These are phyloP conservation scores for Penicillium arizonense DNA, from an alignment of 495 filamentous ascomycete species.

Conservation along the genomic window DNA sequence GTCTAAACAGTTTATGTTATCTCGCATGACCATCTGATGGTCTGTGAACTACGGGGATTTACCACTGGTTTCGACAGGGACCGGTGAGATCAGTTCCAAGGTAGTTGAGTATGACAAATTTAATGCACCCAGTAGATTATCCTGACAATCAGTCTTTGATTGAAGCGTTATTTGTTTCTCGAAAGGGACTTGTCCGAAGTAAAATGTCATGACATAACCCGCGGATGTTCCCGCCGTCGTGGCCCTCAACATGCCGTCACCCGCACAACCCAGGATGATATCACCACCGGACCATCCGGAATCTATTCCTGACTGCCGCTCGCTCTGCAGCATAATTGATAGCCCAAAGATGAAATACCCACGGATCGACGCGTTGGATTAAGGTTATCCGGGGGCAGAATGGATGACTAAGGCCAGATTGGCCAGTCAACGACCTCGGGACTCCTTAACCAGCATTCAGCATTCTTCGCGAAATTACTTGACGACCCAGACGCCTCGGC, in stretches of 20 bases:
- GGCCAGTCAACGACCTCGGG: not conserved
- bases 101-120: too few species aligned
- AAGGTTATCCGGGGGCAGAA: slow-evolving; percentile 1
- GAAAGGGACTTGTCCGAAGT: too few species aligned
- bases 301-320: not conserved
- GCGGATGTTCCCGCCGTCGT: not conserved
- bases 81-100: too few species aligned
- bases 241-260: not conserved
- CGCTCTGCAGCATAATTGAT: not conserved
- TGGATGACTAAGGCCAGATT: not conserved
- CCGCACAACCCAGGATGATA: not conserved
- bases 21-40: too few species aligned
- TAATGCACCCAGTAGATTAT: too few species aligned
- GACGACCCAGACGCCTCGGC: not conserved
- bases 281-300: not conserved
- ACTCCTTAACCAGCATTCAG: not conserved
- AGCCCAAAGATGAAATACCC: not conserved
- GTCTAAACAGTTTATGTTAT: too few species aligned
- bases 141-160: too few species aligned
- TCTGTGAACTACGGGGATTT: too few species aligned
- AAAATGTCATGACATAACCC: not conserved
- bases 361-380: not conserved
- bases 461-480: not conserved
- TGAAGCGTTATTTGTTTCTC: too few species aligned
- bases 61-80: too few species aligned